Conservation (phyloP, 305 asterid species). For the Plantago lanceolata region DNA sequence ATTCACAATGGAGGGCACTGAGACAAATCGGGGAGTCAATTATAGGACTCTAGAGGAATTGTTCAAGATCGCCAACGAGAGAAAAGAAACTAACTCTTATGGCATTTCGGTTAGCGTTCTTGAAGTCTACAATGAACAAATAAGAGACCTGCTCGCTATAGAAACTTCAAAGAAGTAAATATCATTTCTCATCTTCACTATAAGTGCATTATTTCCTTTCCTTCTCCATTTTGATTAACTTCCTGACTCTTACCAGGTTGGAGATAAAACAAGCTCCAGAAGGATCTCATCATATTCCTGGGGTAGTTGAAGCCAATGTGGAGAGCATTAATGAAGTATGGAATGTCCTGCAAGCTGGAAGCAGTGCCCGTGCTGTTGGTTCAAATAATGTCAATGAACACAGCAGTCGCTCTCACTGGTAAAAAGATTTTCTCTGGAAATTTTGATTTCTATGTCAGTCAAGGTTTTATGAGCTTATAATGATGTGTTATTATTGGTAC, state of each 20-base stretch:
- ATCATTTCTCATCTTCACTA: constrained; percentile 18
- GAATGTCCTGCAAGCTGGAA: constrained; percentile 91
- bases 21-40: constrained; percentile 81
- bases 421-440: constrained; percentile 8
- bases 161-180: constrained; percentile 78
- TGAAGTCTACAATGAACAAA: constrained; percentile 97
- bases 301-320: constrained; percentile 86
- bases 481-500: neutral
- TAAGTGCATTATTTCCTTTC: neutral
- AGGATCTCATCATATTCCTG: constrained; percentile 88
- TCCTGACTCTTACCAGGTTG: constrained; percentile 40
- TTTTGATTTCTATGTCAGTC: neutral
- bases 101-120: constrained; percentile 90
- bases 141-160: constrained; percentile 72
- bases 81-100: constrained; percentile 62
- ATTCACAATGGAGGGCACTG: constrained; percentile 98
- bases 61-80: constrained; percentile 64
- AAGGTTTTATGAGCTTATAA: neutral
- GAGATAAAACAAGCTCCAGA: constrained; percentile 95
- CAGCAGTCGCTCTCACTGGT: constrained; percentile 99
- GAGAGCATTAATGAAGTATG: constrained; percentile 71
- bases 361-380: constrained; percentile 87
- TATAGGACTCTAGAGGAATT: constrained; percentile 83
- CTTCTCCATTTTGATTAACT: neutral
- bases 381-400: constrained; percentile 96